Evolutionary conservation across 1,284 basidiomycete genomes (phyloP), one percentile per base, ranked within the genome.

Genomic region (Porogramme epimiltina): DNA sequence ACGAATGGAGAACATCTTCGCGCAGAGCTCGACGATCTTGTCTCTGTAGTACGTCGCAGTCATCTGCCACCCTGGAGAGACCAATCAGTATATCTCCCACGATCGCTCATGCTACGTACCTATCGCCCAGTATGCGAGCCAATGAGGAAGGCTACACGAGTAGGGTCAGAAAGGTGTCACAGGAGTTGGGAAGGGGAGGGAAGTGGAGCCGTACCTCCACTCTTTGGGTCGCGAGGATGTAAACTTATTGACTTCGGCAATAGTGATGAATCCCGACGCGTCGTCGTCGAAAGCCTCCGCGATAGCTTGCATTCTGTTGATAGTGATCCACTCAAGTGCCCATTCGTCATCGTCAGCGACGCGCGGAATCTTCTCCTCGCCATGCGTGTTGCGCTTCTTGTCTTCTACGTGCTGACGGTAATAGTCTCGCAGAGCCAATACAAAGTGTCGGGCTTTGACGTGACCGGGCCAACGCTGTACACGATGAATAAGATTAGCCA

Each of bases 201-300:
- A 4, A 1, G 11, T 28, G 2, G 9, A 26, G n/a, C n/a, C 51
- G 26, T 28, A 62, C 62, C 61, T 64, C 62, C 62, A 64, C 13
- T 46, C 44, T 11, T 57, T 26, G 5, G 62, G 62, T 4, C 44
- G 42, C 2, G 48, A 37, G 8, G 54, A 34, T 4, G 71, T 70
- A 39, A 77, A 76, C 3, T 64, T 62, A 51, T 80, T 80, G 15
- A 76, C 72, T 52, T 79, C 77, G 15, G 71, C 69, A n/a, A 79
- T 66, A 20, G 71, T 77, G 37, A 75, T 65, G 40, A 70, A 78
- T 0, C 76, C 75, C 0, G 74, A 75, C 0, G 72, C 74, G 50
- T 79, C 77, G 46, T 78, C 75, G 48, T 78, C 77, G 20, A 78
- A 70, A 0, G 76, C 75, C 55, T 80, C 76, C 13, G 68, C 48